Base-by-base conservation (phyloP, 1,139 yeast species). In the Yamadazyma triangularis region DNA sequence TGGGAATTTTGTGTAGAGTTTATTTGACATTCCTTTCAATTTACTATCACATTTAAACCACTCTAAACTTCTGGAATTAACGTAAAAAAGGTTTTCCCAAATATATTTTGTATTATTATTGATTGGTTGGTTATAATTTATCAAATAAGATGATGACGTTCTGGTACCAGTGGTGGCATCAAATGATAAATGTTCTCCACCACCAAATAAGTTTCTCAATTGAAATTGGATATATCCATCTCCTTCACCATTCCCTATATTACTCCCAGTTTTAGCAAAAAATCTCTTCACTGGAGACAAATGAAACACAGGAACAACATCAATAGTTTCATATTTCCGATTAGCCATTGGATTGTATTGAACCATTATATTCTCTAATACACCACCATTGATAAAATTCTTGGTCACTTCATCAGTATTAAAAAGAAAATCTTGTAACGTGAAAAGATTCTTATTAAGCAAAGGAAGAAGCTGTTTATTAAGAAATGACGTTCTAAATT, bases 201-300 rank as follows among this genome's bases (percentile, higher is more conserved):
- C 96, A 0, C 96, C 96, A 56, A 88, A 77, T 8, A 86, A 58
- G 51, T 91, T 89, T 31, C 78, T 71, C 51, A 83, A 64, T 50
- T 82, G 88, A 39, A 85, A 73, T 30, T 83, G 81, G 27, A 87
- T 70, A 48, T 87, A 86, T 2, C 96, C 96, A 51, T 85, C 94
- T 18, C 96, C 97, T 61, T 88, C 96, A 16, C 95, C 94, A 50
- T 89, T 89, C 2, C 96, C 96, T 4, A 89, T 75, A 54, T 84
- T 88, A 4, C 96, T 89, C n/a, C 96, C 96, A 2, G 95, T 85
- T 48, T 81, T 82, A 38, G 93, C 88, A 39, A 73, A 73, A 48
- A 84, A 81, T 42, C 65, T 69, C 42, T 82, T 80, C 2, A 73
- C 70, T 0, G 93, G 93, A 9, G 67, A 39, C 2, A 82, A 44